A percentile compares a stretch with the other conserved stretches of the same genome.
phyloP scores from a whole-genome alignment of 306 rosid genomes.

The Lablab purpureus region DNA sequence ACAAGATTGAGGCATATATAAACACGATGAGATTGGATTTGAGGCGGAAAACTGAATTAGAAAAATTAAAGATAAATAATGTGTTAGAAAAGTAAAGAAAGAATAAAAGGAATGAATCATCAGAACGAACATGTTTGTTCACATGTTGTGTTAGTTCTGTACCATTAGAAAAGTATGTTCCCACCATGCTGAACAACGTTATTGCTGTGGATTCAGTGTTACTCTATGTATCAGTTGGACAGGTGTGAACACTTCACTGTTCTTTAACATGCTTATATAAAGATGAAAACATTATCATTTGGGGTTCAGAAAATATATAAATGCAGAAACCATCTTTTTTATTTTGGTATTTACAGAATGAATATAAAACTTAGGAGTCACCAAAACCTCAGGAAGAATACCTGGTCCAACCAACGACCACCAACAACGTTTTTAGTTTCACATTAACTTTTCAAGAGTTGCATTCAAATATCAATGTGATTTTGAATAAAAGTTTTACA shows the following conservation, averaged over 20 bases:
- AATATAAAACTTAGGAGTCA: not conserved
- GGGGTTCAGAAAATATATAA: slow-evolving; percentile 18
- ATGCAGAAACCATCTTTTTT: not conserved
- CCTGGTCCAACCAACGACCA: no score
- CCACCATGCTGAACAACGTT: slow-evolving; percentile 60
- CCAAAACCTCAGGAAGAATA: no score
- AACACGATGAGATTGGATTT: not conserved
- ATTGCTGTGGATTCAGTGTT: slow-evolving; percentile 29
- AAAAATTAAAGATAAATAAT: not conserved
- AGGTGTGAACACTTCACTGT: slow-evolving; percentile 1
- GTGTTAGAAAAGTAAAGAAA: not conserved
- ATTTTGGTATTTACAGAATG: not conserved
- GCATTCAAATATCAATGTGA: no score
- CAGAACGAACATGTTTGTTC: slow-evolving; percentile 20
- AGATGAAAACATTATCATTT: slow-evolving; percentile 46
- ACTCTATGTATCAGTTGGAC: not conserved
- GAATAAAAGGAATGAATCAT: not conserved
- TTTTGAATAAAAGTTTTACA: no score
- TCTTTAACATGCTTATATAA: slow-evolving; percentile 40
- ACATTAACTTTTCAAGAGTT: no score
- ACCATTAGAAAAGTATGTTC: slow-evolving; percentile 48
- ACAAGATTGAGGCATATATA: not conserved
- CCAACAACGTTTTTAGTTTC: no score
- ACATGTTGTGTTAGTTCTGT: slow-evolving; percentile 15
- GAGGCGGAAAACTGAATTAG: not conserved